A percentile compares a stretch with the other conserved stretches of the same genome.
phyloP scores from a whole-genome alignment of 2,329 filamentous ascomycete genomes.

The Penicillium sp. region DNA sequence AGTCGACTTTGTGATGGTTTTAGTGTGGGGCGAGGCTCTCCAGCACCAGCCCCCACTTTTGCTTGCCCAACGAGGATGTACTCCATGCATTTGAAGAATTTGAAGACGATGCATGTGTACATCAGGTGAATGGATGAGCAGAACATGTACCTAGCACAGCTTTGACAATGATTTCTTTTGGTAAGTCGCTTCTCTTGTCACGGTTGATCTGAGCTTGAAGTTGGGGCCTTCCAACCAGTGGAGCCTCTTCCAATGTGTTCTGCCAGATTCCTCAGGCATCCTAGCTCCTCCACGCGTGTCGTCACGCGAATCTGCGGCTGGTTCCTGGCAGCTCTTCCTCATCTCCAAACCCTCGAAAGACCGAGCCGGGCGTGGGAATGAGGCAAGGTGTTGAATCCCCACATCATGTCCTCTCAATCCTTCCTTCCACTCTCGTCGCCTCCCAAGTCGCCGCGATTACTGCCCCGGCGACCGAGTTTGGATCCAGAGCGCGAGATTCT shows the following conservation, averaged over 20 bases:
- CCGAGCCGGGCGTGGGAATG: neutral
- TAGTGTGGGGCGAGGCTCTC: neutral
- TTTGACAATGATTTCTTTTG: too few relatives aligned
- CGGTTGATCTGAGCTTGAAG: too few relatives aligned
- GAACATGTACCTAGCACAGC: too few relatives aligned
- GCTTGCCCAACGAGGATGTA: neutral
- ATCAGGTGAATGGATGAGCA: too few relatives aligned
- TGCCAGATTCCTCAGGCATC: neutral
- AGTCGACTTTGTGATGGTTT: neutral
- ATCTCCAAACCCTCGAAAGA: neutral
- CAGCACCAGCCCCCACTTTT: neutral
- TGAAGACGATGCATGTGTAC: too few relatives aligned
- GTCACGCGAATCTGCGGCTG: neutral
- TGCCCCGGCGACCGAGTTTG: constrained; percentile 33
- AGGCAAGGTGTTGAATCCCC: neutral
- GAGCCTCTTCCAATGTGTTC: neutral
- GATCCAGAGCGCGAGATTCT: constrained; percentile 38
- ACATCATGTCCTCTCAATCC: constrained; percentile 16
- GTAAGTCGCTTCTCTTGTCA: too few relatives aligned
- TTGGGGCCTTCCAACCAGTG: too few relatives aligned
- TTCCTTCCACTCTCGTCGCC: constrained; percentile 18
- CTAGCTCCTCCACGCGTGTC: neutral
- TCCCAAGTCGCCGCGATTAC: constrained; percentile 14
- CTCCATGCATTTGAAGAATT: too few relatives aligned
- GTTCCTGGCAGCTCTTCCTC: neutral